Base-by-base conservation (phyloP, 169 alveolate genomes). In the Plasmodium reichenowi region DNA sequence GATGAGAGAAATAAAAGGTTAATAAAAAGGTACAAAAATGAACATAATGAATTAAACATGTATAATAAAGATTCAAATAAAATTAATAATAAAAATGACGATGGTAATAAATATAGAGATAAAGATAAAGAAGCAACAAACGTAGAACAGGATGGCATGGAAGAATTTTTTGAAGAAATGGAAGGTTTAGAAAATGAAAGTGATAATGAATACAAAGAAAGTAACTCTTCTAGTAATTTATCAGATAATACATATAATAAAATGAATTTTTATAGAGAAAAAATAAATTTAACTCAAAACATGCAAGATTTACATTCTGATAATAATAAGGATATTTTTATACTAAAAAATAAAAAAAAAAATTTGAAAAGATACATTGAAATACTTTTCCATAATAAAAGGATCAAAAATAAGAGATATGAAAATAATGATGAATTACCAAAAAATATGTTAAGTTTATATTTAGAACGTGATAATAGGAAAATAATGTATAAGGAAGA, bases 251-350 rank as follows among this genome's bases (percentile, higher is more conserved):
- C 68, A 58, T 78, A 66, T 20, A 71, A 78, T 2, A 64, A 78
- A 66, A 78, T 78, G 64, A 78, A 52, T 45, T 78, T 78, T 47
- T 78, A 78, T 58, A 78, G 76, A 78, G 67, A 78, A 2, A 78
- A 64, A 66, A 78, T 78, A 43, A 64, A 15, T 32, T 47, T 78
- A 15, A 64, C 89, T 9, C 64, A 45, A 32, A 13, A 47, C 32
- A 22, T 59, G 24, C 47, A 78, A 8, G 78, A 64, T 0, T 17
- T 6, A 22, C 12, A 10, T n/a, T n/a, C 32, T 1, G 38, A 48
- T 3, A 52, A 66, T n/a, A n/a, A 76, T 20, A 32, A 60, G n/a
- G 32, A 17, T 1, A 43, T 29, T 3, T 45, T 29, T 32, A n/a
- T 20, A 1, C 22, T 15, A 26, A 66, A 52, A 5, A 66, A 64